phyloP scores from a whole-genome alignment of 176 grass and related monocot species.

The Eragrostis nindensis region DNA sequence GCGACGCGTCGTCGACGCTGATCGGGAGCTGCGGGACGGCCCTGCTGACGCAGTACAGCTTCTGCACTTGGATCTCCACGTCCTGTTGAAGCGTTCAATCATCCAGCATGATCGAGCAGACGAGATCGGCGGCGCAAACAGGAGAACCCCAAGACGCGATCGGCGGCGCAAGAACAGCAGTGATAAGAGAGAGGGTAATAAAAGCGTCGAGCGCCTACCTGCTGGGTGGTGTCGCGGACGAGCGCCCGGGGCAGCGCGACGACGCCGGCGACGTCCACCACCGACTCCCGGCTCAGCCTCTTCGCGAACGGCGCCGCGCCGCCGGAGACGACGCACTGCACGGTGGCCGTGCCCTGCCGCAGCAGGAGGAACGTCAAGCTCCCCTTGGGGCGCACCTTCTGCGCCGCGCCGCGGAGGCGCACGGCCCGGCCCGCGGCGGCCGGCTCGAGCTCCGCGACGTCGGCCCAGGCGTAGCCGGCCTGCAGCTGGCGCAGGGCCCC shows the following conservation, averaged over 20 bases:
- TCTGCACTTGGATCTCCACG: constrained; percentile 72
- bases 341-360: constrained; percentile 53
- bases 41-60: constrained; percentile 70
- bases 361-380: constrained; percentile 67
- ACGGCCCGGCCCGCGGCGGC: constrained; percentile 36
- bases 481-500: background rate
- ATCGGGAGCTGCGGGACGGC: constrained; percentile 53
- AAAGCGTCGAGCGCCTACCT: constrained; percentile 33
- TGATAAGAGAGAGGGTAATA: too few species aligned
- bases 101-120: background rate
- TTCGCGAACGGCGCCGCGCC: constrained; percentile 68
- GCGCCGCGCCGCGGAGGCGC: constrained; percentile 56
- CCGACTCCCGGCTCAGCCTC: constrained; percentile 65
- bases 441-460: constrained; percentile 36
- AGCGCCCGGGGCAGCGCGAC: constrained; percentile 57
- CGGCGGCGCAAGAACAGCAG: background rate
- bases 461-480: constrained; percentile 51
- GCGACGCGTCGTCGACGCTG: constrained; percentile 68
- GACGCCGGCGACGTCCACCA: constrained; percentile 66
- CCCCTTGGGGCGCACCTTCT: constrained; percentile 56
- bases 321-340: constrained; percentile 63
- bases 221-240: constrained; percentile 71
- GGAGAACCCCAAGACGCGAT: too few species aligned
- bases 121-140: too few species aligned
- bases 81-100: constrained; percentile 20